These are phyloP conservation scores for Lathyrus aphaca DNA, from an alignment of 306 rosid genomes.

Conservation along the genomic window DNA sequence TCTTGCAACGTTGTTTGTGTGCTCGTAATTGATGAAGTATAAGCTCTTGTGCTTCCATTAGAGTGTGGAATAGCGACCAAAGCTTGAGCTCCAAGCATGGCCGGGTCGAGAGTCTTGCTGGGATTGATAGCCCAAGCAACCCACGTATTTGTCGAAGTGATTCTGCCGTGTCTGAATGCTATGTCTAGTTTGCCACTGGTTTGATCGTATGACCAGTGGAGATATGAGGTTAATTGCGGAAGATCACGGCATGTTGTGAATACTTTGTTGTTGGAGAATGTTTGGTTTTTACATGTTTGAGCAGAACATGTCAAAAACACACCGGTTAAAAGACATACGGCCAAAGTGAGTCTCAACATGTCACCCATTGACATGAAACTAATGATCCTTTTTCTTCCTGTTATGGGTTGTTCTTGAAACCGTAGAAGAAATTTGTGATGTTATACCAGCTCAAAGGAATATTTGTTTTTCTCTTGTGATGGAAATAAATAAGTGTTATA, in stretches of 20 bases:
- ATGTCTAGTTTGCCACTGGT: conserved; percentile 50
- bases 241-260: conserved; percentile 54
- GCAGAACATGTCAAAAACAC: conserved; percentile 46
- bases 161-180: conserved; percentile 55
- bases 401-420: conserved; percentile 21
- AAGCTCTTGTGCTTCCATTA: conserved; percentile 25
- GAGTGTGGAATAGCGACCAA: conserved; percentile 54
- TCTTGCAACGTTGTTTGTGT: conserved; percentile 35
- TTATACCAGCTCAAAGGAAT: conserved; percentile 1
- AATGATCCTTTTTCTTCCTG: background rate
- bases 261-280: conserved; percentile 44
- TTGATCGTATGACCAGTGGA: conserved; percentile 61
- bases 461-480: conserved; percentile 25
- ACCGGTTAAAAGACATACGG: conserved; percentile 38
- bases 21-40: conserved; percentile 29
- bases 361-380: conserved; percentile 17
- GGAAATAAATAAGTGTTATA: background rate
- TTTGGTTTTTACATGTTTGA: conserved; percentile 58
- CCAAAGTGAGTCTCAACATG: conserved; percentile 40
- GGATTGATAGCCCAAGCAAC: conserved; percentile 84
- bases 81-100: conserved; percentile 71
- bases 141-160: conserved; percentile 52
- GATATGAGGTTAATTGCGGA: conserved; percentile 57
- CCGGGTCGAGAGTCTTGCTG: background rate
- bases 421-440: conserved; percentile 2